Evolutionary conservation across 192 early-diverging fungal genomes (phyloP), one percentile per base, ranked within the genome.

Genomic region (Coemansia pectinata): DNA sequence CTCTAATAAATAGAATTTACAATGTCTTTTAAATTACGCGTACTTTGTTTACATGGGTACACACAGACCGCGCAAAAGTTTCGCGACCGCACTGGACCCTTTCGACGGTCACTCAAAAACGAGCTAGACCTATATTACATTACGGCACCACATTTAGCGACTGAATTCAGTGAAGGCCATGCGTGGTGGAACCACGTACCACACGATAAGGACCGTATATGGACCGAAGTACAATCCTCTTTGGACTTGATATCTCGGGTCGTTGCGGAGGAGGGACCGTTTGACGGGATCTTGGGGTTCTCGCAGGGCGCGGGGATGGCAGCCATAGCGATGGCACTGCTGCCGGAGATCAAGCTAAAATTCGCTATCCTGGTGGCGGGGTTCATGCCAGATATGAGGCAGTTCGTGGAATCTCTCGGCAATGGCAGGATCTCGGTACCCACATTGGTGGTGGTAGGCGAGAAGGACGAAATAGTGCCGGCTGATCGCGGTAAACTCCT

Each of bases 11-110:
- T 11, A 38, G 12, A 25, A 27, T 41, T 36, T 41, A 25, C 40
- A 44, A 41, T 44, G 17, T 44, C 25, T 67, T 41, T 31, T 14
- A 68, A 47, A 41, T 65, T 70, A 3, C 60, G 69, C 2, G 72
- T 85, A 21, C 78, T 85, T 8, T 85, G 83, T 21, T 62, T 85
- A 50, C 83, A 85, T 60, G 83, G 83, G 3, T 80, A 85, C 69
- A 72, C 72, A 21, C 83, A 85, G 36, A 77, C 69, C 15, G 83
- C 69, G 0, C 23, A 67, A 36, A 69, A 62, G 47, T 85, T 85
- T 62, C 73, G 72, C 5, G 72, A 61, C n/a, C 78, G 78, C 40
- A 84, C 76, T 0, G 81, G 81, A 0, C 66, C 81, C 4, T 66
- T 78, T 53, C 72, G 81, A 1, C 66, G 70, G 9, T 52, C 45